phyloP scores from a whole-genome alignment of 345 rosid species.

The Punica granatum region DNA sequence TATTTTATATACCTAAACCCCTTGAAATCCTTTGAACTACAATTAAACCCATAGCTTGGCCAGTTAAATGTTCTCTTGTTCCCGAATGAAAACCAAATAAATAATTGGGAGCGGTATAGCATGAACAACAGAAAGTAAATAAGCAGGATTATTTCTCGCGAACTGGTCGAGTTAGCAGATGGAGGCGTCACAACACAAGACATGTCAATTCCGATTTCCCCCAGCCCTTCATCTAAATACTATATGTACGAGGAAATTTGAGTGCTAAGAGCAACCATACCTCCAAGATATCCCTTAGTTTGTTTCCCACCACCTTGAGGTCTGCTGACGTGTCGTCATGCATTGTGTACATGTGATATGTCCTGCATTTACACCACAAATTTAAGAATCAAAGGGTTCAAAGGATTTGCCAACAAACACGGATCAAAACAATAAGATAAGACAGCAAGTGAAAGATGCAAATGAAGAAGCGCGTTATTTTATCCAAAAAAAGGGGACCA shows the following conservation, averaged over 20 bases:
- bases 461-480: not conserved
- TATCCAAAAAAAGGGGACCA: not conserved
- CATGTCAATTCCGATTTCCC: not conserved
- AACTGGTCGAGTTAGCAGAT: no score
- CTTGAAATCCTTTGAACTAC: no score
- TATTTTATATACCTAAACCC: no score
- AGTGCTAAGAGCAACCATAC: conserved; percentile 17
- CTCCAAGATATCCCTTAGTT: conserved; percentile 57
- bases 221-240: not conserved
- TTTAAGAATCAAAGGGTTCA: conserved; percentile 26
- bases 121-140: no score
- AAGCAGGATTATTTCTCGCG: no score
- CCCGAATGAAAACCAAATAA: no score
- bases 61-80: no score
- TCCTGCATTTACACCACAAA: conserved; percentile 30
- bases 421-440: not conserved
- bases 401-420: not conserved
- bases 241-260: not conserved
- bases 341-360: conserved; percentile 74
- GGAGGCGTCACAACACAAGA: no score
- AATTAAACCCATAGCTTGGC: no score
- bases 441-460: not conserved
- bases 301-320: conserved; percentile 50
- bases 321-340: conserved; percentile 64
- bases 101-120: no score